Evolutionary conservation across 2,329 filamentous ascomycete genomes (phyloP), one percentile per base, ranked within the genome.

Genomic region (Claviceps monticola): DNA sequence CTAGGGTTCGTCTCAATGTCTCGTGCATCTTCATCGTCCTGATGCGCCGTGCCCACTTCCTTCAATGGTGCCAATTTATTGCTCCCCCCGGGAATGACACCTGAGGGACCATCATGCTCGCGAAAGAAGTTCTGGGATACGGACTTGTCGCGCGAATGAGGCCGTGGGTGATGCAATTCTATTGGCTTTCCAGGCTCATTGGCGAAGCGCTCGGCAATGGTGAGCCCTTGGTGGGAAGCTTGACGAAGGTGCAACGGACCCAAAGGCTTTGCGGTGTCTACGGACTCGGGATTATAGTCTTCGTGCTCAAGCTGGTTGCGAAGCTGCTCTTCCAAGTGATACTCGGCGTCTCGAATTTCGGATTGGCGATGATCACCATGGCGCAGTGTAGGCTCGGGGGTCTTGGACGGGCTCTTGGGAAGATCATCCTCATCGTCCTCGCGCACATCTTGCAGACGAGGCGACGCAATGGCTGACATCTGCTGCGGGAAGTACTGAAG

Each of bases 331-430:
- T 90, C 86, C 55, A 93, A 68, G 59, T 91, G 87, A 61, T 93
- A 91, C 60, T 95, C 87, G 4, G 86, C 84, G 61, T 90, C 86
- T 48, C 93, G 84, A 52, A 94, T 84, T 58, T 93, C 88, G 55
- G 83, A 84, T 64, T 95, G 88, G 23, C 95, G 74, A 58, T 89
- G 89, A 59, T 90, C 85, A 46, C 70, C 66, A 50, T 74, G 69
- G 46, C 70, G 70, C 46, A 67, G 66, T 11, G 59, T 52, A 9
- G 74, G 70, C 58, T 82, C 75, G 0, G 77, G 74, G 0, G 74
- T 77, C 60, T 75, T 77, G 1, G 74, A 78, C 9, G 71, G 72
- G 52, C 71, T 78, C 65, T 78, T 75, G 58, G 62, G 68, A 26
- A 54, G 55, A 1, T 67, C 64, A 53, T 86, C 84, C 57, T 86